Conservation (phyloP, 495 filamentous ascomycete species). For the Immersiella caudata region DNA sequence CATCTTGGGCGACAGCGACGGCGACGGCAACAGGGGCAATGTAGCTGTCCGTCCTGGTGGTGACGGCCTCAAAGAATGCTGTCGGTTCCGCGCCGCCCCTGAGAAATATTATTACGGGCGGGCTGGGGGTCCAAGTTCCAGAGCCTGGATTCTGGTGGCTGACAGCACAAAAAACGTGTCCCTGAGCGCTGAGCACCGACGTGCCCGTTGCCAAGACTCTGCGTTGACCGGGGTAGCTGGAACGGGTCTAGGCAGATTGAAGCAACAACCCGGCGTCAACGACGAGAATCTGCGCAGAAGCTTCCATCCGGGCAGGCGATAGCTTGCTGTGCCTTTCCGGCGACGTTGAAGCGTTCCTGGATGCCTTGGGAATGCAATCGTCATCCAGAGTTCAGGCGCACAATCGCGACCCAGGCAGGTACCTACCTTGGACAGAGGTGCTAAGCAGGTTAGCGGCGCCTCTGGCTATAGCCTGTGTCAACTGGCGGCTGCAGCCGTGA, state of each 20-base stretch:
- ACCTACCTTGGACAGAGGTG: background rate
- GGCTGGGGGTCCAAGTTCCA: background rate
- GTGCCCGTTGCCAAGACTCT: background rate
- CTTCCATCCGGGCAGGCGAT: background rate
- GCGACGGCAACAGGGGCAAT: background rate
- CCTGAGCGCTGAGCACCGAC: background rate
- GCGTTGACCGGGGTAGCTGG: background rate
- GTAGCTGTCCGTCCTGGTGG: background rate
- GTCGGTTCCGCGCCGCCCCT: constrained; percentile 10
- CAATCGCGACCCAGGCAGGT: background rate
- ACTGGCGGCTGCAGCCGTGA: background rate
- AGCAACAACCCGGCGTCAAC: background rate
- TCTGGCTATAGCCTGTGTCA: background rate
- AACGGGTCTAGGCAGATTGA: constrained; percentile 2
- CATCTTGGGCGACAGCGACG: constrained; percentile 42
- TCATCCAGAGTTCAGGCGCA: background rate
- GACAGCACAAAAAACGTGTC: constrained; percentile 2
- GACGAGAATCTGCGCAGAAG: background rate
- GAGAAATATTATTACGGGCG: constrained; percentile 8
- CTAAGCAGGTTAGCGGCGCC: background rate
- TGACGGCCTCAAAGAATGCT: background rate
- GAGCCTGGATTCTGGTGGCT: constrained; percentile 3
- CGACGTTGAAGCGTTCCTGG: background rate
- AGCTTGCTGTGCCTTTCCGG: background rate
- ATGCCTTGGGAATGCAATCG: background rate